phyloP scores from a whole-genome alignment of 2,329 filamentous ascomycete species.

The Neofusicoccum parvum region DNA sequence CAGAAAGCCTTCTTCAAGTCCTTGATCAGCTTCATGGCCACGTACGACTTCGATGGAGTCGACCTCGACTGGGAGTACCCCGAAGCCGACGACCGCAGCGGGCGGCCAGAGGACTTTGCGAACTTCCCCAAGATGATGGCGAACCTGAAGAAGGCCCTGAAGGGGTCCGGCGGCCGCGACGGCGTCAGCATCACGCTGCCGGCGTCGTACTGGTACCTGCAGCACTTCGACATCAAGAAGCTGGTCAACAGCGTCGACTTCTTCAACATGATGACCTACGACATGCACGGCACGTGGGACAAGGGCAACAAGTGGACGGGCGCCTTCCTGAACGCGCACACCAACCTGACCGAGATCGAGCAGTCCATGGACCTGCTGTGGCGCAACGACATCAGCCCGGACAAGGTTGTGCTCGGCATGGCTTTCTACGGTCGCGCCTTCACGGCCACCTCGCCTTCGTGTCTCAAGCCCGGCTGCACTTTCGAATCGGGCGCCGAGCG shows the following conservation, averaged over 20 bases:
- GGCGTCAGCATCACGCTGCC: constrained; percentile 33
- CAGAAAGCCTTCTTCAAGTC: constrained; percentile 41
- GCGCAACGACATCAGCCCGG: constrained; percentile 45
- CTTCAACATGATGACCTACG: constrained; percentile 51
- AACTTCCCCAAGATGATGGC: constrained; percentile 25
- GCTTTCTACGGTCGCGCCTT: constrained; percentile 45
- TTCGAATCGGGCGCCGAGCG: constrained; percentile 27
- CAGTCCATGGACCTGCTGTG: constrained; percentile 48
- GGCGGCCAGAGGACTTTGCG: constrained; percentile 36
- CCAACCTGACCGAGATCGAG: constrained; percentile 53
- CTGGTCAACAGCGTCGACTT: constrained; percentile 38
- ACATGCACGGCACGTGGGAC: constrained; percentile 48
- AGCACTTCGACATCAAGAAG: constrained; percentile 30
- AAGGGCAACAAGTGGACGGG: constrained; percentile 32
- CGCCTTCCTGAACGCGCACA: constrained; percentile 41
- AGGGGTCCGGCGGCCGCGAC: background rate
- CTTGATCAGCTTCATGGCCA: constrained; percentile 43
- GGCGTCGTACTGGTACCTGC: constrained; percentile 31
- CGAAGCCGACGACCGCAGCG: constrained; percentile 38
- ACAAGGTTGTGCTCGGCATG: constrained; percentile 48
- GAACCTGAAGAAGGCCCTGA: constrained; percentile 7
- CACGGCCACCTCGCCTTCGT: constrained; percentile 26
- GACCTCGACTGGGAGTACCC: constrained; percentile 52
- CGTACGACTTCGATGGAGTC: constrained; percentile 49
- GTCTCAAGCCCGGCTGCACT: constrained; percentile 28